phyloP scores from a whole-genome alignment of 345 rosid genomes.

The Arabidopsis arenosa region DNA sequence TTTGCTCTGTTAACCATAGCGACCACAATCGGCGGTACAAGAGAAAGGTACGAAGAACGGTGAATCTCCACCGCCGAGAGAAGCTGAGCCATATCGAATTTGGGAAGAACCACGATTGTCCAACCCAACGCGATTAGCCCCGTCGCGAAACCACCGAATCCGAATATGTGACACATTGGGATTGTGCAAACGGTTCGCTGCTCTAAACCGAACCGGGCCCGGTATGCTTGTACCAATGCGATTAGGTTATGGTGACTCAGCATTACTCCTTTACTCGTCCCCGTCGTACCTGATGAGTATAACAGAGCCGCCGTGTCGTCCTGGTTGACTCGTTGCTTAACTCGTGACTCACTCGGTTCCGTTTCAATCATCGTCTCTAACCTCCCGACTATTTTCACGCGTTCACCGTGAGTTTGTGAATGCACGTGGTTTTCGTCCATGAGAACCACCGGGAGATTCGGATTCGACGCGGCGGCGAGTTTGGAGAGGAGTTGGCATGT shows the following conservation, averaged over 20 bases:
- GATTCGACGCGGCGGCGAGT: conserved; percentile 46
- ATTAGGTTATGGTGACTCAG: conserved; percentile 74
- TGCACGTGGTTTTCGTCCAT: conserved; percentile 36
- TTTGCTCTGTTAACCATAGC: conserved; percentile 63
- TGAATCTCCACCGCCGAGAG: conserved; percentile 61
- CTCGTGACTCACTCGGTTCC: conserved; percentile 42
- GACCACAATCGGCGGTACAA: conserved; percentile 80
- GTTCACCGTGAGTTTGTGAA: neutral
- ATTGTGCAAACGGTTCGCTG: conserved; percentile 75
- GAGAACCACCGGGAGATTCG: conserved; percentile 59
- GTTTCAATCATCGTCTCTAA: conserved; percentile 55
- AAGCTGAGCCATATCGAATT: conserved; percentile 75
- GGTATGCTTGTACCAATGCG: conserved; percentile 59
- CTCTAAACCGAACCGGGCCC: conserved; percentile 50
- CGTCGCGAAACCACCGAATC: conserved; percentile 68
- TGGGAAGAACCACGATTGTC: conserved; percentile 69
- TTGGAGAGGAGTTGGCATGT: conserved; percentile 59
- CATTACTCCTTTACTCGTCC: conserved; percentile 85
- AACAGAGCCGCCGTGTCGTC: conserved; percentile 84
- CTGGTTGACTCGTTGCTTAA: conserved; percentile 64
- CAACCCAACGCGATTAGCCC: conserved; percentile 73
- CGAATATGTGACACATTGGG: conserved; percentile 92
- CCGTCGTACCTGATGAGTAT: conserved; percentile 94
- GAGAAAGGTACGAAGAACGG: conserved; percentile 62
- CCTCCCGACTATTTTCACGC: conserved; percentile 51